Evolutionary conservation across 306 rosid species (phyloP).

Genomic region (Clitoria ternatea): DNA sequence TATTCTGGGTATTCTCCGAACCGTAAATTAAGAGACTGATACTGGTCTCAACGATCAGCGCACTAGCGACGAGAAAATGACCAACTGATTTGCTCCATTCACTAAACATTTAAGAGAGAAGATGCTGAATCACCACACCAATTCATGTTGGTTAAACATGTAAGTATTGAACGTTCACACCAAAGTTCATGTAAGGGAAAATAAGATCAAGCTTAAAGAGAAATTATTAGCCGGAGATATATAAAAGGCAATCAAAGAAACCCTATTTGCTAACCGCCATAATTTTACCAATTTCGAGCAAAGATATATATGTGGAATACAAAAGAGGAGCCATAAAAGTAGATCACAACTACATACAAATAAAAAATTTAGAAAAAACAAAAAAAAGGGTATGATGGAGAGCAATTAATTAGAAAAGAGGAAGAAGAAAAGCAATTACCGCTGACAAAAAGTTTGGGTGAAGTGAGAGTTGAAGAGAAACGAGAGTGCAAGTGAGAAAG

Average conservation of each 20-base stretch:
- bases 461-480: constrained; percentile 69
- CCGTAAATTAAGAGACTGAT: too few relatives aligned
- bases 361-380: neutral
- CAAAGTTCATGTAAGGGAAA: neutral
- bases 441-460: constrained; percentile 74
- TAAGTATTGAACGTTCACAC: neutral
- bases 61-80: too few relatives aligned
- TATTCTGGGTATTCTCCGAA: too few relatives aligned
- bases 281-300: neutral
- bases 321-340: neutral
- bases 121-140: too few relatives aligned
- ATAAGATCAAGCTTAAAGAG: neutral
- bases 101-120: too few relatives aligned
- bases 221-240: neutral
- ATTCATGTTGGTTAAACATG: too few relatives aligned
- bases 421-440: constrained; percentile 28
- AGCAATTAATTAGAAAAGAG: neutral
- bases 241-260: neutral
- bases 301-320: neutral
- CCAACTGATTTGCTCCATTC: too few relatives aligned
- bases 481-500: constrained; percentile 48
- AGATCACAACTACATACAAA: neutral
- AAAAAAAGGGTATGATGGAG: neutral
- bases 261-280: neutral
- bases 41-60: too few relatives aligned